These are phyloP conservation scores for Chlamydomonas reinhardtii DNA, from an alignment of 163 green algal species.

Conservation along the genomic window DNA sequence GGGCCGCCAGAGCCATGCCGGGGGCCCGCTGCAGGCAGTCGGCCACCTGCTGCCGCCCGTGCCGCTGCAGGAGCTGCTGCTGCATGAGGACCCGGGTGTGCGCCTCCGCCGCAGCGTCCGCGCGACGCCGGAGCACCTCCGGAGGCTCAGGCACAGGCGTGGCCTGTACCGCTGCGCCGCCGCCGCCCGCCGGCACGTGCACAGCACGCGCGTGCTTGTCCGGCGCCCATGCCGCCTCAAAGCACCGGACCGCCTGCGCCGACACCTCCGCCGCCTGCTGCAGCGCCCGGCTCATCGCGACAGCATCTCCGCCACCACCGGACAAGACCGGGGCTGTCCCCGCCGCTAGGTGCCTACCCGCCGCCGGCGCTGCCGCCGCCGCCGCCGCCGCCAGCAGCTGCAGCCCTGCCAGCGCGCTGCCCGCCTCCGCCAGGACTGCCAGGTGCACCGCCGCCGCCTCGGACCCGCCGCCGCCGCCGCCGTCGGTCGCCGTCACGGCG, in stretches of 20 bases:
- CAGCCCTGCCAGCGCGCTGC: background rate
- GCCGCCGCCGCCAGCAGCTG: conserved; percentile 21
- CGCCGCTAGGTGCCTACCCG: background rate
- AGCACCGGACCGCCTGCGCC: background rate
- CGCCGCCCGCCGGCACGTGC: too few relatives aligned
- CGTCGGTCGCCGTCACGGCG: background rate
- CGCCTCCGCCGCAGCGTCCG: background rate
- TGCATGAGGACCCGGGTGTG: background rate
- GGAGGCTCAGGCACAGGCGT: background rate
- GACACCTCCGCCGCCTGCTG: background rate
- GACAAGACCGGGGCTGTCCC: too few relatives aligned
- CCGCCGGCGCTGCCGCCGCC: background rate
- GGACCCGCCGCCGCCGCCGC: background rate
- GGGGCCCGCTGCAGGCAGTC: too few relatives aligned
- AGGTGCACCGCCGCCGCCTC: background rate
- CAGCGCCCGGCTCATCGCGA: background rate
- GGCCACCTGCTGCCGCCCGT: background rate
- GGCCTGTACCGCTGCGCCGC: too few relatives aligned
- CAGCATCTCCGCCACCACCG: background rate
- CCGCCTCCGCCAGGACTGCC: conserved; percentile 12
- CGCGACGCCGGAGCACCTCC: background rate
- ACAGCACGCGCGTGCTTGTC: too few relatives aligned
- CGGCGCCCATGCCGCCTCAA: background rate
- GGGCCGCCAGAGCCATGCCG: too few relatives aligned
- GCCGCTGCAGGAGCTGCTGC: background rate